Base-by-base conservation (phyloP, 805 yeast genomes). In the Pichia paraexigua region DNA sequence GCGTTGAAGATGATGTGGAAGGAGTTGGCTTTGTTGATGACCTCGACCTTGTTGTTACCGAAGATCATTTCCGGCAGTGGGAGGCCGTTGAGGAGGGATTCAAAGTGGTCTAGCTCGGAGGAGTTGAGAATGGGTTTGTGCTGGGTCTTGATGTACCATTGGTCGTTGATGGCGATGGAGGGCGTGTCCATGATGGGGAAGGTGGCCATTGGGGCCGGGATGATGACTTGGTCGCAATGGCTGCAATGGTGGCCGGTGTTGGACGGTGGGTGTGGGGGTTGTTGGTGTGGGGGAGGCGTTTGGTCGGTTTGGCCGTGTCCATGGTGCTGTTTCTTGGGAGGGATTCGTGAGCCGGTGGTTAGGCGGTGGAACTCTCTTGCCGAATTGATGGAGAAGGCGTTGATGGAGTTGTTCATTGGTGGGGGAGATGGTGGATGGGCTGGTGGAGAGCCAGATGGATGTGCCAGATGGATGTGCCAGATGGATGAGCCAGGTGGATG, bases 31-130 rank as follows among this genome's bases (percentile, higher is more conserved):
- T n/a, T n/a, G n/a, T n/a, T n/a, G n/a, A n/a, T n/a, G n/a, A 78
- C 37, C 68, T 73, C 76, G 12, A 90, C 80, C 51, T 69, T 68
- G 63, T 87, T 91, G 58, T 87, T 80, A 11, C 98, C 98, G 69
- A 94, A 94, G 7, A 94, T 90, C 98, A 94, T 94, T 65, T 94
- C 99, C 0, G 99, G 99, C 43, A 41, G 92, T 69, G 0, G 98
- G 96, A 55, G 92, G n/a, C 35, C 35, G 17, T 82, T 82, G 49
- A 85, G 75, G 48, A 82, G 63, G 5, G 77, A 65, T 54, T 81
- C 86, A 61, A 84, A 76, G 2, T 67, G 68, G 52, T 89, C 96
- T 51, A 92, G 77, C 62, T 90, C 96, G 1, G 66, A 72, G 1
- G 90, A 74, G 57, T 78, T 84, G 54, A 89, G 69, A 45, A 92